Base-by-base conservation (phyloP, 2,329 filamentous ascomycete species). In the Trichoderma sp. region DNA sequence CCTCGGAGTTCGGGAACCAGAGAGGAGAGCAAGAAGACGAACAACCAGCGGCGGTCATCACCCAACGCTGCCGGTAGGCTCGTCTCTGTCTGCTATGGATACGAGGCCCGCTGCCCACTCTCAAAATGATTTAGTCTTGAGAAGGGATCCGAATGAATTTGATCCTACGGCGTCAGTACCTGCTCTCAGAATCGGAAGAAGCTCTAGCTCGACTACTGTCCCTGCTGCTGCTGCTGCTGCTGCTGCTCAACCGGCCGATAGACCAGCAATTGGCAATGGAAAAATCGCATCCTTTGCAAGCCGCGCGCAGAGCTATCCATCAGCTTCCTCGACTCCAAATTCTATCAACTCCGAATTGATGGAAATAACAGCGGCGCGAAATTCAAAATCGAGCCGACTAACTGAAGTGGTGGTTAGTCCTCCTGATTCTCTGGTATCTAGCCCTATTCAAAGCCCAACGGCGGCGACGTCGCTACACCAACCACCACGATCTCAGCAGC, bases 71-170 rank as follows among this genome's bases (percentile, higher is more conserved):
- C 85, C 87, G 3, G 76, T 82, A 21, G 81, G 82, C 65, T 79
- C 82, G 15, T 80, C 83, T 65, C 79, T 82, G 18, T 79, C 83
- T 2, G 78, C 84, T 53, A 77, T 83, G 32, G 83, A 86, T 14
- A 77, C 82, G 30, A 82, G 85, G 66, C 85, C 86, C 56, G 86
- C 88, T 14, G 84, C 87, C 26, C 86, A 88, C 26, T 93, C 92
- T 21, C 88, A 90, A 61, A 92, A 89, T 2, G 92, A 94, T 77
- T 82, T 94, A 9, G 81, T 82, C 3, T 73, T 84, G 6, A 83
- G 84, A 56, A 79, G 57, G 14, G 57, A 85, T 7, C 82, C 82
- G 26, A 80, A 79, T 15, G 80, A 80, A 9, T 77, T 81, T 15
- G 84, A 84, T 28, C 75, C 81, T 82, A 85, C 2, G 79, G 78